Conservation (phyloP, 768 basidiomycete species). For the Clitopilus passeckerianus region DNA sequence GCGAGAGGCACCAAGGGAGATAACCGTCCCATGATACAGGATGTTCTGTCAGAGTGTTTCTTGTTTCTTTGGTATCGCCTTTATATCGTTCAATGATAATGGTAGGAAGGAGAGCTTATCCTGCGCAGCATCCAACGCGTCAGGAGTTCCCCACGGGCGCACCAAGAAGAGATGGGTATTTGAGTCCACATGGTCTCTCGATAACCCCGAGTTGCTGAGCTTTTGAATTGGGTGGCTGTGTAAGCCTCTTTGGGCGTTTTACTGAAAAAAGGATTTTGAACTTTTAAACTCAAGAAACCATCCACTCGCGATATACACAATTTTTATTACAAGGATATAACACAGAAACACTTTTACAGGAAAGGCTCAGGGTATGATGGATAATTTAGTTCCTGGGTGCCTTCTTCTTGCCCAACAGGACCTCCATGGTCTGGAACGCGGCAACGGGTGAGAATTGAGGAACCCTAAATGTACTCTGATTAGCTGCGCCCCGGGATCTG, state of each 20-base stretch:
- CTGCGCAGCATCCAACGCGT: neutral
- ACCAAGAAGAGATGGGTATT: neutral
- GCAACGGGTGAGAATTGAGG: conserved; percentile 24
- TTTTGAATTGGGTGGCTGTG: too few species aligned
- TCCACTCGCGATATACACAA: neutral
- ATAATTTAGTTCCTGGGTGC: conserved; percentile 21
- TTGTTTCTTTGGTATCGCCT: neutral
- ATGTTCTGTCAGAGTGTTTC: neutral
- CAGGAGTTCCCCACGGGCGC: neutral
- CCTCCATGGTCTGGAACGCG: conserved; percentile 23
- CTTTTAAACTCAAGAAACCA: too few species aligned
- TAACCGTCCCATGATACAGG: neutral
- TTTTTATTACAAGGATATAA: neutral
- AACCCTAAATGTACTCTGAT: conserved; percentile 34
- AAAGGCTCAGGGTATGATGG: too few species aligned
- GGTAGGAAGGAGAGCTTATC: neutral
- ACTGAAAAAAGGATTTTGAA: too few species aligned
- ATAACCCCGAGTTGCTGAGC: neutral
- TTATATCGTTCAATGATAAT: neutral
- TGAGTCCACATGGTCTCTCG: neutral
- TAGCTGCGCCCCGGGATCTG: neutral
- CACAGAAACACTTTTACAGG: neutral
- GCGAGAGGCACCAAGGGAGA: neutral
- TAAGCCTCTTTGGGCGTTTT: too few species aligned
- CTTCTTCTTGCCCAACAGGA: conserved; percentile 49